A percentile compares a stretch with the other conserved stretches of the same genome.
These are phyloP conservation scores for Lippia alba DNA, from an alignment of 305 asterid genomes.

Conservation along the genomic window DNA sequence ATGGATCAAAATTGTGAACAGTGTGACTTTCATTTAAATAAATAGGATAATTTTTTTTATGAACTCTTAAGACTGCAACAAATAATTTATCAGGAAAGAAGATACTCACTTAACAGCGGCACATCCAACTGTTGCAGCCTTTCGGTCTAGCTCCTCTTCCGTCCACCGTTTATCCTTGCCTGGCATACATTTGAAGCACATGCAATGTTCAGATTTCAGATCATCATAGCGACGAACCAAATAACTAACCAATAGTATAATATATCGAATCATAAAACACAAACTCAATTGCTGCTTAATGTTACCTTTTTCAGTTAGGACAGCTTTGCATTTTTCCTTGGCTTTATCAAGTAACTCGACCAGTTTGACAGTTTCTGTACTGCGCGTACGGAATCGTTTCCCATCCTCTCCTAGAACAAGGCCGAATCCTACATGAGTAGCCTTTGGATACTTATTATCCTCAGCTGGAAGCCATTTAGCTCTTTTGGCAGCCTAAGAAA, in stretches of 20 bases:
- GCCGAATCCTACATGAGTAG: conserved; percentile 89
- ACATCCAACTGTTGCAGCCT: conserved; percentile 96
- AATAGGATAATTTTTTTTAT: neutral
- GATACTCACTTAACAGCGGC: conserved; percentile 88
- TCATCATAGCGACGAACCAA: neutral
- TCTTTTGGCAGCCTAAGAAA: conserved; percentile 77
- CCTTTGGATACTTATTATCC: conserved; percentile 67
- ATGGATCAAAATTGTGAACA: conserved; percentile 6
- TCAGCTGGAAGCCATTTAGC: conserved; percentile 93
- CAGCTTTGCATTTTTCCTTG: conserved; percentile 73
- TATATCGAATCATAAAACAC: conserved; percentile 6
- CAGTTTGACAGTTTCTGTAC: conserved; percentile 87
- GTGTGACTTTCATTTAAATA: conserved; percentile 3
- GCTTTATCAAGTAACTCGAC: conserved; percentile 94
- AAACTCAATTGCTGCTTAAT: conserved; percentile 12
- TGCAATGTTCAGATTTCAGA: conserved; percentile 25
- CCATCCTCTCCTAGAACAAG: conserved; percentile 93
- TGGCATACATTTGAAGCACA: conserved; percentile 41
- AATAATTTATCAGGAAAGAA: conserved; percentile 20
- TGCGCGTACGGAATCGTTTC: conserved; percentile 85
- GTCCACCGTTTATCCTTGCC: conserved; percentile 81
- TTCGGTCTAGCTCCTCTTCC: conserved; percentile 81
- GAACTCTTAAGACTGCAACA: neutral
- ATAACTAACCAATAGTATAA: neutral
- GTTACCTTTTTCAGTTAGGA: conserved; percentile 78